Evolutionary conservation across 768 basidiomycete genomes (phyloP).

Genomic region (Pleurotus salmoneostramineus): DNA sequence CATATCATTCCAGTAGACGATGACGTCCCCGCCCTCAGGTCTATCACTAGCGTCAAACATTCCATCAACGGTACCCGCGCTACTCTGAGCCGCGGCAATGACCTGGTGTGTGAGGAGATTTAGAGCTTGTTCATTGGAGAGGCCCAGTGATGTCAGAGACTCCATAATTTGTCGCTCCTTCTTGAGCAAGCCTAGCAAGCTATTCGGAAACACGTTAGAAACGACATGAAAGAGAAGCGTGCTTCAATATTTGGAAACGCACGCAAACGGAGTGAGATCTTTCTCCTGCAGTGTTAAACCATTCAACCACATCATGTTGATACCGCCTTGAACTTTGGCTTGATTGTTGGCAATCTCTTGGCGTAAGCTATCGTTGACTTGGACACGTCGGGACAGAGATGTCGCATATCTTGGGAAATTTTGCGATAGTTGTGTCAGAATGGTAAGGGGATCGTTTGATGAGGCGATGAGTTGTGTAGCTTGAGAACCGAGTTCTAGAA

Average conservation of each 20-base stretch:
- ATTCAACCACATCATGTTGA: conserved; percentile 76
- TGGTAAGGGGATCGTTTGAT: conserved; percentile 48
- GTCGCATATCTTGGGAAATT: conserved; percentile 88
- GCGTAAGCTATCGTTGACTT: conserved; percentile 42
- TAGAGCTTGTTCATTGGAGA: conserved; percentile 64
- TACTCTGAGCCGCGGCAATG: conserved; percentile 49
- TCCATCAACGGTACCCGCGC: conserved; percentile 52
- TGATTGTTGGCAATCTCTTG: conserved; percentile 59
- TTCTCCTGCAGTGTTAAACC: conserved; percentile 57
- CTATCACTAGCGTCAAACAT: conserved; percentile 92
- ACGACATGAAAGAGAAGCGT: background rate
- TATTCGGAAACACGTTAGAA: background rate
- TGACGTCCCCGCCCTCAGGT: conserved; percentile 66
- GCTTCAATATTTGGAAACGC: background rate
- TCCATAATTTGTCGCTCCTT: conserved; percentile 65
- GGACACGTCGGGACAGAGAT: conserved; percentile 67
- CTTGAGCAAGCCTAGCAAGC: conserved; percentile 53
- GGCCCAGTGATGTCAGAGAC: conserved; percentile 56
- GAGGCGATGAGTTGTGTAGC: conserved; percentile 71
- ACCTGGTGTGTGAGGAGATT: conserved; percentile 65
- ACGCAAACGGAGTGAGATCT: conserved; percentile 65
- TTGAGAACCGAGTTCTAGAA: conserved; percentile 64
- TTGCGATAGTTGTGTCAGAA: conserved; percentile 69
- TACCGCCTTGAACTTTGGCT: conserved; percentile 44
- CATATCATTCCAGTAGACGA: conserved; percentile 90